phyloP scores from a whole-genome alignment of 768 basidiomycete genomes.

The Naematelia aurantialba region DNA sequence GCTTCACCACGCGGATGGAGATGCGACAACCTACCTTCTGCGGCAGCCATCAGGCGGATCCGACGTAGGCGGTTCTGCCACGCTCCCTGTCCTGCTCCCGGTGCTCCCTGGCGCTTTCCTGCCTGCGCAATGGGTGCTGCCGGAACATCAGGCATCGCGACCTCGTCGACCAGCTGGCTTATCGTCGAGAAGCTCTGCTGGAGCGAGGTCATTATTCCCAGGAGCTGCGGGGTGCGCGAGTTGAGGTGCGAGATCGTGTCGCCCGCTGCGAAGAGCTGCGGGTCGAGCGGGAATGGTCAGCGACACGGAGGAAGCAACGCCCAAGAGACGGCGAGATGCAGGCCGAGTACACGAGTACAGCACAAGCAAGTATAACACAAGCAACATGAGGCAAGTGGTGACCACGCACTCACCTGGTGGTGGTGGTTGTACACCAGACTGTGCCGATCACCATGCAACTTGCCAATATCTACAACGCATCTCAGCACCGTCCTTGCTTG shows the following conservation, averaged over 20 bases:
- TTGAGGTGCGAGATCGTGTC: conserved; percentile 47
- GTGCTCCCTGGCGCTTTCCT: neutral
- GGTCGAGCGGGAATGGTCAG: too few species aligned
- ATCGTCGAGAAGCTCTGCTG: conserved; percentile 48
- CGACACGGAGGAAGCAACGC: too few species aligned
- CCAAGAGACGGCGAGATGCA: too few species aligned
- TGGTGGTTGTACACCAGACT: conserved; percentile 50
- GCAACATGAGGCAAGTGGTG: too few species aligned
- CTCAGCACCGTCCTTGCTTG: neutral
- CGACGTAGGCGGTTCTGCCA: conserved; percentile 10
- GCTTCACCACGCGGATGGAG: too few species aligned
- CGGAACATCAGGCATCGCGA: conserved; percentile 22
- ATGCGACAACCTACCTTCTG: conserved; percentile 22
- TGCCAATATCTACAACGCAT: conserved; percentile 33
- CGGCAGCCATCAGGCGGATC: conserved; percentile 26
- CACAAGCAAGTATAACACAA: too few species aligned
- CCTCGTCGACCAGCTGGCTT: conserved; percentile 38
- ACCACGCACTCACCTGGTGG: conserved; percentile 37
- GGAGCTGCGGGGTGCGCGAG: conserved; percentile 45
- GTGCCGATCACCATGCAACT: conserved; percentile 43
- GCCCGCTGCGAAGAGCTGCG: conserved; percentile 47
- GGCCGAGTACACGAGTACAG: too few species aligned
- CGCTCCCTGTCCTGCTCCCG: neutral
- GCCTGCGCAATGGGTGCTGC: neutral
- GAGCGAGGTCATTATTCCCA: conserved; percentile 41